Conservation (phyloP, 495 filamentous ascomycete species). For the Penicillium paradoxum region DNA sequence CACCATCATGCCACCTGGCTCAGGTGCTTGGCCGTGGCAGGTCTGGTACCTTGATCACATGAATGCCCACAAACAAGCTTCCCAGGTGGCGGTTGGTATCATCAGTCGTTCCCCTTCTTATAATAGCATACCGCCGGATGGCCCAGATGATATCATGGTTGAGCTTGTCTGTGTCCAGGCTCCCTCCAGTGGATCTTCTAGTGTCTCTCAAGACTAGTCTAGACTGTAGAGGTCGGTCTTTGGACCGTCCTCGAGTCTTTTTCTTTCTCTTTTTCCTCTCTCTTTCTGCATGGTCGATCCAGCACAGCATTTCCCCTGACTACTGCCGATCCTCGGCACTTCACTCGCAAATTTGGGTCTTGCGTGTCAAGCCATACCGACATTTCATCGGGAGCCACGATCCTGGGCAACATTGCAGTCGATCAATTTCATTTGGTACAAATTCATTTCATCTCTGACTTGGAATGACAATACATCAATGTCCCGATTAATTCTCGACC, state of each 20-base stretch:
- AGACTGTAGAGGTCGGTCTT: background rate
- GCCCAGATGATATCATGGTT: slow-evolving; percentile 32
- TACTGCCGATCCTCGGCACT: background rate
- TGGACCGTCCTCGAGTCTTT: background rate
- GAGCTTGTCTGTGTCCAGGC: slow-evolving; percentile 40
- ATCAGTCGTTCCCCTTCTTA: slow-evolving; percentile 35
- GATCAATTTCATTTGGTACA: background rate
- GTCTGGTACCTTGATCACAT: slow-evolving; percentile 39
- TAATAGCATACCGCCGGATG: slow-evolving; percentile 19
- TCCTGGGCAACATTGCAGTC: background rate
- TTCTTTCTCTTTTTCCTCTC: background rate
- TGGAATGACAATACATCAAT: background rate
- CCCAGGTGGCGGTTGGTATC: slow-evolving; percentile 40
- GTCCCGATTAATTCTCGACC: background rate
- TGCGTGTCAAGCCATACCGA: background rate
- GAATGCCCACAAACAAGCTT: slow-evolving; percentile 32
- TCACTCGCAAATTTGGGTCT: background rate
- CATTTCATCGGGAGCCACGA: background rate
- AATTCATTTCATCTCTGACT: background rate
- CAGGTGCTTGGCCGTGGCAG: slow-evolving; percentile 31
- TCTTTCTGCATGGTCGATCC: background rate
- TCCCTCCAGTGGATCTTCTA: slow-evolving; percentile 20
- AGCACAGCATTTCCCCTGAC: background rate
- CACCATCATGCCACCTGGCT: slow-evolving; percentile 29
- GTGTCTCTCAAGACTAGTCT: slow-evolving; percentile 11